These are phyloP conservation scores for Paralagenidium karlingii DNA, from an alignment of 352 stramenopile species.

Conservation along the genomic window DNA sequence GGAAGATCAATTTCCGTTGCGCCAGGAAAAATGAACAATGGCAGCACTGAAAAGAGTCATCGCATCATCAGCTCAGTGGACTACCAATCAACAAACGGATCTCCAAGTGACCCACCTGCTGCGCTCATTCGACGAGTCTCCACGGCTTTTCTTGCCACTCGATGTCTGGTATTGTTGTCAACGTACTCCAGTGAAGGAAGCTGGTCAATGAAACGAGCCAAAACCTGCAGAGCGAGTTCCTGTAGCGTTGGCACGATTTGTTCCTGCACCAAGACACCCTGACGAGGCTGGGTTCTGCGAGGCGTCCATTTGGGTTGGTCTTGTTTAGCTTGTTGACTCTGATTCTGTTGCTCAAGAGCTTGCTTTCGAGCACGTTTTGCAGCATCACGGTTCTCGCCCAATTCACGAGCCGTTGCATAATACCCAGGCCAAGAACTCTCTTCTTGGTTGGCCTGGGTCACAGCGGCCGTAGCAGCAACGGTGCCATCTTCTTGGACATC, in stretches of 20 bases:
- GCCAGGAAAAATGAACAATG: slow-evolving; percentile 71
- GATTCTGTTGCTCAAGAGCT: slow-evolving; percentile 22
- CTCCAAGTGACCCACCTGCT: slow-evolving; percentile 11
- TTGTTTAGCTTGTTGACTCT: slow-evolving; percentile 7
- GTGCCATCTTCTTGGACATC: too few species aligned
- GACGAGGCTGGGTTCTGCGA: slow-evolving; percentile 25
- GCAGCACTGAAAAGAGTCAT: slow-evolving; percentile 23
- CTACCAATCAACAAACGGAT: background rate
- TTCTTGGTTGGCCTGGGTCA: too few species aligned
- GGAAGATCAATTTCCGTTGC: slow-evolving; percentile 73
- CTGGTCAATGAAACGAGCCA: slow-evolving; percentile 51
- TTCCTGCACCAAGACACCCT: slow-evolving; percentile 28
- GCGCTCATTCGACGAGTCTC: slow-evolving; percentile 44
- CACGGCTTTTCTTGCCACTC: slow-evolving; percentile 38
- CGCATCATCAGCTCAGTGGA: background rate
- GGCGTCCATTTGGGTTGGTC: slow-evolving; percentile 26
- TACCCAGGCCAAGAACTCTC: slow-evolving; percentile 73
- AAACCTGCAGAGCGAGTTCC: slow-evolving; percentile 34
- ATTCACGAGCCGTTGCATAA: slow-evolving; percentile 45
- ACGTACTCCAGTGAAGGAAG: slow-evolving; percentile 62
- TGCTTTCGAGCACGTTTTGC: slow-evolving; percentile 44
- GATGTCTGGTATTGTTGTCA: slow-evolving; percentile 39
- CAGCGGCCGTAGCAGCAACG: too few species aligned
- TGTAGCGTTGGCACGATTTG: slow-evolving; percentile 30
- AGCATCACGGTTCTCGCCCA: slow-evolving; percentile 43